phyloP scores from a whole-genome alignment of 257 asterid species.

The Salvia hispanica region DNA sequence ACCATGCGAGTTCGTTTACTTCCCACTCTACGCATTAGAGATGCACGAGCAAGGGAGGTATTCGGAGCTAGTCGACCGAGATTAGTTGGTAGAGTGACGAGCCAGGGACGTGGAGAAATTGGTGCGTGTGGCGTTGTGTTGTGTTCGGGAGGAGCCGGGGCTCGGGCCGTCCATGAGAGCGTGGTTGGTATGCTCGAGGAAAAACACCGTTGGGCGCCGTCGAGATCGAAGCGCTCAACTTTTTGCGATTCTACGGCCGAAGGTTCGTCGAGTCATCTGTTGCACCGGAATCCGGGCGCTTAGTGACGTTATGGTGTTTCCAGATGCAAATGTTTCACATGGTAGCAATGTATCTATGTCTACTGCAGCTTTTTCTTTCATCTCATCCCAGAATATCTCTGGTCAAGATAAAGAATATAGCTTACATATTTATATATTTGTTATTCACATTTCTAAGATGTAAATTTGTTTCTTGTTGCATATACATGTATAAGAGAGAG shows the following conservation, averaged over 20 bases:
- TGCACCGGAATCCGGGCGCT: constrained; percentile 28
- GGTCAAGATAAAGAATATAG: constrained; percentile 40
- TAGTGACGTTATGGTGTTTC: constrained; percentile 21
- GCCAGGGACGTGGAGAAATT: constrained; percentile 62
- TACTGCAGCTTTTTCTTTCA: constrained; percentile 33
- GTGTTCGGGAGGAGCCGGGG: constrained; percentile 76
- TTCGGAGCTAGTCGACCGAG: constrained; percentile 64
- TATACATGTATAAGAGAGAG: background rate
- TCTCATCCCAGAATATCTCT: constrained; percentile 54
- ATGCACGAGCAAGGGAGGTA: constrained; percentile 70
- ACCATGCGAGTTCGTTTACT: constrained; percentile 40
- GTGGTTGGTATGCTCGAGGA: constrained; percentile 79
- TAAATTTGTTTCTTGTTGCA: background rate
- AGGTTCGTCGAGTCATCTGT: constrained; percentile 48
- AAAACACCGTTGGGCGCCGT: constrained; percentile 44
- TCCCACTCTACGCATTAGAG: constrained; percentile 64
- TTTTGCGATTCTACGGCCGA: constrained; percentile 69
- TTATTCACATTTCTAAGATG: background rate
- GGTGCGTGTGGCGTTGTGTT: constrained; percentile 66
- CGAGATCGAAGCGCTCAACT: constrained; percentile 54
- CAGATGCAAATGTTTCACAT: constrained; percentile 33
- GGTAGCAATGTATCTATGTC: constrained; percentile 36
- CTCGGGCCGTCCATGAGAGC: constrained; percentile 65
- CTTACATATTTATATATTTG: too few species aligned
- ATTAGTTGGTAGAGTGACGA: constrained; percentile 46